Base-by-base conservation (phyloP, 768 basidiomycete genomes). In the Rhizopogon salebrosus region DNA sequence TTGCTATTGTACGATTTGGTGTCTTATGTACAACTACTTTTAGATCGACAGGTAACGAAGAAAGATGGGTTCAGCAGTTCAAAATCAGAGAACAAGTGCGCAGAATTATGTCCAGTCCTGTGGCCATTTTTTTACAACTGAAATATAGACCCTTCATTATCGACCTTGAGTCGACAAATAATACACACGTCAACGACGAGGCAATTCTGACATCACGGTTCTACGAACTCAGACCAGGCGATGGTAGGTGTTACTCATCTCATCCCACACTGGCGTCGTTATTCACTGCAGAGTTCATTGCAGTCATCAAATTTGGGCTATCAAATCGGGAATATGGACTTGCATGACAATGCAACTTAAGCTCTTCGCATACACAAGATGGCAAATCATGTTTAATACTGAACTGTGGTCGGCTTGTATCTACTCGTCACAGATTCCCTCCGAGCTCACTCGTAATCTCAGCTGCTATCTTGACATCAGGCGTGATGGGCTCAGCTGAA, bases 151-250 rank as follows among this genome's bases (percentile, higher is more conserved):
- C 97, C 1, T 99, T 94, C 67, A 82, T 99, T 46, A 97, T 99
- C 55, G 97, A 99, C 70, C 82, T 99, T 7, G 95, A 99, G 61
- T 97, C 94, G n/a, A 98, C 97, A 2, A 99, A 99, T 64, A 85
- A 90, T 2, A 98, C 97, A 0, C 77, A 82, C 59, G 95, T 99
- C 41, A 98, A 98, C 62, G 91, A 85, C 56, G 80, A 87, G 61
- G 70, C 77, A 43, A 87, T 98, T 56, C 97, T 97, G 2, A 75
- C 84, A 1, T 86, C 92, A 7, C 76, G 95, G 54, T 99, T 84
- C 67, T 95, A 87, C 64, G 93, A 95, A 67, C 72, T 95, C 48
- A 85, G 79, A 67, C 72, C 79, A 18, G 78, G 82, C 23, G 93
- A 95, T 68, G 86, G 92, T 94, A 54, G 52, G 85, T 27, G n/a